These are phyloP conservation scores for Aspergillus affinis DNA, from an alignment of 495 filamentous ascomycete genomes.

Conservation along the genomic window DNA sequence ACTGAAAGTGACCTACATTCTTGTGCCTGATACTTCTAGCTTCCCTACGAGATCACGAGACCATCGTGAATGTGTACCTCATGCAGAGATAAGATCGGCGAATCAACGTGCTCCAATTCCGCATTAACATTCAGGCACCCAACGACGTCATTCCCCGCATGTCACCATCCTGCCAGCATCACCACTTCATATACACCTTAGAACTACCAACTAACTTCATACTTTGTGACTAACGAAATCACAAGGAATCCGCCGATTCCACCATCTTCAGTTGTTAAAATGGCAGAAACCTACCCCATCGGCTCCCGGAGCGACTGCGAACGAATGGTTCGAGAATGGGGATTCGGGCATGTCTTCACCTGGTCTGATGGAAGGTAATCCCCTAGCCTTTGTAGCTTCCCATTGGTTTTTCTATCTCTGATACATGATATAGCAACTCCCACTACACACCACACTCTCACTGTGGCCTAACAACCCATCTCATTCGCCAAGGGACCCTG, in stretches of 20 bases:
- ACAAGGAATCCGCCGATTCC: too few species aligned
- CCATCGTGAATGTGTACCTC: too few species aligned
- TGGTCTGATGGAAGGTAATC: constrained; percentile 76
- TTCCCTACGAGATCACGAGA: too few species aligned
- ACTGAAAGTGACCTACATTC: background rate
- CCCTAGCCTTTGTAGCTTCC: background rate
- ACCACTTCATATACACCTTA: too few species aligned
- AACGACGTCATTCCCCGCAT: background rate
- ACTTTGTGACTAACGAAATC: too few species aligned
- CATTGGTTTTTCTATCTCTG: background rate
- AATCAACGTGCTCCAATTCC: background rate
- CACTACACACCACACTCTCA: constrained; percentile 79
- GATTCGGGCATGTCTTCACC: constrained; percentile 73
- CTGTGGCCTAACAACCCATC: constrained; percentile 66
- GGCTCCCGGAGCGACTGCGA: constrained; percentile 56
- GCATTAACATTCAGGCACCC: background rate
- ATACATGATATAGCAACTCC: constrained; percentile 50
- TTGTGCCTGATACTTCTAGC: background rate
- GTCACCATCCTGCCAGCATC: background rate
- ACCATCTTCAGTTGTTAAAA: constrained; percentile 1
- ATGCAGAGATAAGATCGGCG: background rate
- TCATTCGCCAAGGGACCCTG: constrained; percentile 68
- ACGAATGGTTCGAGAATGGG: constrained; percentile 69
- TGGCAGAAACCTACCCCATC: constrained; percentile 35
- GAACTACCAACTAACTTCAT: too few species aligned